Conservation (phyloP, 192 early-diverging fungal genomes). For the Backusella morwellensis region DNA sequence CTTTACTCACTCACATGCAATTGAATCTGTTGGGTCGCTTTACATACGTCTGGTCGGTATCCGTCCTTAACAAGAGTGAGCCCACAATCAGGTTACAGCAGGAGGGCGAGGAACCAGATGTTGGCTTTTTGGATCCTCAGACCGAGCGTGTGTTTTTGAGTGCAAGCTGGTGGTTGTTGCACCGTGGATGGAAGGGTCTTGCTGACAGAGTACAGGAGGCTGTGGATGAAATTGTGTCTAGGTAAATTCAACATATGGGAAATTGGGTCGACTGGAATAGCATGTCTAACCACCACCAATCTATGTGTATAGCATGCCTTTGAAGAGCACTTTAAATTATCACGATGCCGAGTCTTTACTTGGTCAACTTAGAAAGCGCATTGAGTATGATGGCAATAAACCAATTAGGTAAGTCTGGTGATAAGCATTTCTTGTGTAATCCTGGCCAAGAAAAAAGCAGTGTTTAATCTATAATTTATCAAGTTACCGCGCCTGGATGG, state of each 20-base stretch:
- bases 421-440: background rate
- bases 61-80: conserved; percentile 50
- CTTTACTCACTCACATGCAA: conserved; percentile 82
- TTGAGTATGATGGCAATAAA: conserved; percentile 47
- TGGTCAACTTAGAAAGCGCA: conserved; percentile 46
- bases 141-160: conserved; percentile 85
- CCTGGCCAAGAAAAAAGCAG: background rate
- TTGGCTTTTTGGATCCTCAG: conserved; percentile 45
- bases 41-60: conserved; percentile 80
- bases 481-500: conserved; percentile 55
- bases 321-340: conserved; percentile 63
- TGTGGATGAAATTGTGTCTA: conserved; percentile 59
- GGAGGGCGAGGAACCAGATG: conserved; percentile 28
- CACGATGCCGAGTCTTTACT: conserved; percentile 59
- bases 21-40: conserved; percentile 89
- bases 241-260: conserved; percentile 40
- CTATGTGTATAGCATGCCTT: conserved; percentile 42
- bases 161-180: conserved; percentile 89
- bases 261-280: background rate
- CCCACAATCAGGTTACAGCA: conserved; percentile 40
- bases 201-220: conserved; percentile 65
- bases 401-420: conserved; percentile 26
- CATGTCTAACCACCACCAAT: background rate
- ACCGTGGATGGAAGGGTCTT: conserved; percentile 79
- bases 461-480: background rate